Conservation (phyloP, 2,329 filamentous ascomycete species). For the Penicillium sp. region DNA sequence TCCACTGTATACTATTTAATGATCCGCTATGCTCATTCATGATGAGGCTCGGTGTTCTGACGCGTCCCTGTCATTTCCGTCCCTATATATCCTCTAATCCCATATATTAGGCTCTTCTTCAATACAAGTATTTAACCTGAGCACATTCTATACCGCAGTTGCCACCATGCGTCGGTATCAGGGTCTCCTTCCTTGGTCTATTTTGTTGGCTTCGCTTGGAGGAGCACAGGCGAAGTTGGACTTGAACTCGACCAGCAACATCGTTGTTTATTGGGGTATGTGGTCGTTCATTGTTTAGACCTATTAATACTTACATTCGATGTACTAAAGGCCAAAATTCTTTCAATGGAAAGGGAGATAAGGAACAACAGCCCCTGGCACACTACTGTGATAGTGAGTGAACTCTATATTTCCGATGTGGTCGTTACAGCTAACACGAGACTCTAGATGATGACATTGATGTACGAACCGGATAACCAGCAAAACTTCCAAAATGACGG, state of each 20-base stretch:
- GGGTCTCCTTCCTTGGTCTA: slow-evolving; percentile 20
- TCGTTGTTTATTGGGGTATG: slow-evolving; percentile 58
- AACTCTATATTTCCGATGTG: not conserved
- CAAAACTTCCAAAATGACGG: not conserved
- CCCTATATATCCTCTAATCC: not conserved
- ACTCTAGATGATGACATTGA: slow-evolving; percentile 20
- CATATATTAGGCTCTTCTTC: slow-evolving; percentile 4
- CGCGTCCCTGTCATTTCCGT: not conserved
- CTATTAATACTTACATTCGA: not conserved
- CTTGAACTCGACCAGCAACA: slow-evolving; percentile 43
- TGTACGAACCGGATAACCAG: slow-evolving; percentile 2
- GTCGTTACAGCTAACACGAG: slow-evolving; percentile 9
- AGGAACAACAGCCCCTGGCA: slow-evolving; percentile 48
- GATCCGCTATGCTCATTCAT: not conserved
- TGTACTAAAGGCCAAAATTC: slow-evolving; percentile 52
- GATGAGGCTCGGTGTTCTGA: not conserved
- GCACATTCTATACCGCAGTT: not conserved
- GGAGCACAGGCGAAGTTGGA: slow-evolving; percentile 37
- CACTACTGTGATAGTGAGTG: slow-evolving; percentile 52
- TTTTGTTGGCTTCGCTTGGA: slow-evolving; percentile 26
- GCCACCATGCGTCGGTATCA: slow-evolving; percentile 20
- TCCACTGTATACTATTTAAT: slow-evolving; percentile 14
- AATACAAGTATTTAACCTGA: slow-evolving; percentile 9
- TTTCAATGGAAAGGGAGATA: slow-evolving; percentile 37
- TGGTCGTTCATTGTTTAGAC: not conserved